Evolutionary conservation across 2,329 filamentous ascomycete genomes (phyloP), one percentile per base, ranked within the genome.

Genomic region (Thielaviopsis cerberus): DNA sequence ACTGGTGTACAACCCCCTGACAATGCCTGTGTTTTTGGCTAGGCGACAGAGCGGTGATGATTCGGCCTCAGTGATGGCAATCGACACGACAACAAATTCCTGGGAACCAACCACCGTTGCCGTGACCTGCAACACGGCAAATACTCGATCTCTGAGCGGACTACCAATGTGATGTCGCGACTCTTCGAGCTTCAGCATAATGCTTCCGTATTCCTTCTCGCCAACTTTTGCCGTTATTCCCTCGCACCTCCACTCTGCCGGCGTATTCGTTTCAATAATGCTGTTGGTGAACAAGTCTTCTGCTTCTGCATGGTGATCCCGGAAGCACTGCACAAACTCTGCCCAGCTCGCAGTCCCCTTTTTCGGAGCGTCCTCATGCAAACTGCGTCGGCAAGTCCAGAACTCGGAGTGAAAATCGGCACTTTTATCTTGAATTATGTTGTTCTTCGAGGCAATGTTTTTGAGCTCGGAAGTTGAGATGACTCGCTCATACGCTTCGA

Each of bases 41-140:
- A 88, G 67, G 1, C 79, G 83, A 1, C 83, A 84, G 0, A 88
- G 78, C 2, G 84, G 85, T 0, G 45, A 57, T 6, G 27, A 22
- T 11, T 57, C 54, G 20, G 61, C 55, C 51, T 57, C 58, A 17
- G 66, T 68, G 20, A 81, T 68, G 20, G 79, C 71, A 45, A 85
- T 74, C 57, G 79, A 81, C 26, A 83, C 71, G 2, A 83, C 72
- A 7, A 81, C 57, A 59, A 83, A 78, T 65, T 80, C 76, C 69
- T 41, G 64, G 20, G 61, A 63, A n/a, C 63, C 66, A n/a, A 60
- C 64, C 17, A 53, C 53, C 4, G 59, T 62, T 7, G 37, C 62
- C 45, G 80, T 79, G 58, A 85, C 70, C 65, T 86, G 79, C 54
- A 88, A 67, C 1, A 83, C 79, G 17, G 81, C 76, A 63, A 88